Evolutionary conservation across 2,329 filamentous ascomycete species (phyloP).

Genomic region (Rutstroemia sp.): DNA sequence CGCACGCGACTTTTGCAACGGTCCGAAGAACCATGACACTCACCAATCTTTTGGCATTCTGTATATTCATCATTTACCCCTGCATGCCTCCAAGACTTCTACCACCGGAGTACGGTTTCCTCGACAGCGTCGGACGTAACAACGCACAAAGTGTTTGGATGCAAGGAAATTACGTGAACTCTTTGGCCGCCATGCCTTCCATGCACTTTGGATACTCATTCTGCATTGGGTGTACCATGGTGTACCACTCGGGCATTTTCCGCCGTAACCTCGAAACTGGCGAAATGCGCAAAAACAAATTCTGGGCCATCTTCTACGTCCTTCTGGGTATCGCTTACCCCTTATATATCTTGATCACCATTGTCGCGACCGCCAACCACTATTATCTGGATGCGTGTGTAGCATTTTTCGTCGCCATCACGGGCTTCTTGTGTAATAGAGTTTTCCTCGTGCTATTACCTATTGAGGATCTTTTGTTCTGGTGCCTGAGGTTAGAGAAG

Average conservation of each 20-base stretch:
- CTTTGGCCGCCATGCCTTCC: conserved; percentile 42
- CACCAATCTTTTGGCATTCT: conserved; percentile 46
- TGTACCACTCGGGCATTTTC: conserved; percentile 45
- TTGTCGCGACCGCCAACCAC: conserved; percentile 48
- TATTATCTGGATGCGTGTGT: conserved; percentile 45
- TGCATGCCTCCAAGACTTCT: conserved; percentile 46
- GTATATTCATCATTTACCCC: conserved; percentile 44
- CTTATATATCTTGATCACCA: conserved; percentile 38
- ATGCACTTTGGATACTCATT: conserved; percentile 50
- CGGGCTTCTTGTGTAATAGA: conserved; percentile 40
- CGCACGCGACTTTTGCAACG: conserved; percentile 37
- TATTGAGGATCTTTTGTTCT: conserved; percentile 41
- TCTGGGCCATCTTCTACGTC: conserved; percentile 38
- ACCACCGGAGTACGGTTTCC: conserved; percentile 40
- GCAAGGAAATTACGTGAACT: conserved; percentile 42
- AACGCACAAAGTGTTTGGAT: conserved; percentile 44
- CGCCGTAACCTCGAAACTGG: conserved; percentile 31
- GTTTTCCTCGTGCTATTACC: conserved; percentile 43
- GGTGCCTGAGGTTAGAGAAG: conserved; percentile 40
- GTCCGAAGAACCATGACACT: conserved; percentile 43
- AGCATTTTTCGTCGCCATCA: conserved; percentile 37
- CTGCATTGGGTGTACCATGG: conserved; percentile 42
- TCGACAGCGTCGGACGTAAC: conserved; percentile 42
- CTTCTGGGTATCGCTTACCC: conserved; percentile 38
- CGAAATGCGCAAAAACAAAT: conserved; percentile 34